Evolutionary conservation across 495 filamentous ascomycete species (phyloP).

Genomic region (Endocarpon pusillum): DNA sequence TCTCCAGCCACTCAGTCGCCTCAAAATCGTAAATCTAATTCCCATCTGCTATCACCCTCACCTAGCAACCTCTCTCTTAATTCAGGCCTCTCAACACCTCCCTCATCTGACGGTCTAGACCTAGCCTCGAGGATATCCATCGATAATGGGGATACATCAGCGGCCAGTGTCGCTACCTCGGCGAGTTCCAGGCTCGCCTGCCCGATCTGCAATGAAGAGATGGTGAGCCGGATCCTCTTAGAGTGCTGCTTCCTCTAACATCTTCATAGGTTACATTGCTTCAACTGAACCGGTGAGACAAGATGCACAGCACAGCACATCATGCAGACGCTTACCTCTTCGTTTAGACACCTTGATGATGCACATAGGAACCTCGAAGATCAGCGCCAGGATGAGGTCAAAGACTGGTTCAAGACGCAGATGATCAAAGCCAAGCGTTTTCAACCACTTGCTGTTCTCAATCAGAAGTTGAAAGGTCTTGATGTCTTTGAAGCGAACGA

Average conservation of each 20-base stretch:
- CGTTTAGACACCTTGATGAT: constrained; percentile 76
- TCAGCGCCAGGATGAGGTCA: constrained; percentile 87
- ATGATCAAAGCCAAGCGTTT: constrained; percentile 92
- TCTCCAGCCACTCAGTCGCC: constrained; percentile 45
- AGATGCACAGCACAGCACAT: background rate
- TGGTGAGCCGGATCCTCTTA: constrained; percentile 34
- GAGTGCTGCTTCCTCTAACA: too few relatives aligned
- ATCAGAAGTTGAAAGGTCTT: constrained; percentile 92
- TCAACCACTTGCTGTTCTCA: constrained; percentile 77
- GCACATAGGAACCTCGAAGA: constrained; percentile 85
- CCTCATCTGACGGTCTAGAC: constrained; percentile 39
- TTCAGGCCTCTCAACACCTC: constrained; percentile 44
- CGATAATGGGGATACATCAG: constrained; percentile 30
- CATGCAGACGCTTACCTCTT: constrained; percentile 8
- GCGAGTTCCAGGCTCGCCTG: constrained; percentile 57
- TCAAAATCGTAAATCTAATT: constrained; percentile 38
- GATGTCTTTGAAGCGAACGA: constrained; percentile 98
- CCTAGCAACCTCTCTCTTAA: constrained; percentile 41
- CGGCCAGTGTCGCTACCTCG: constrained; percentile 32
- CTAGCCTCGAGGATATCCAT: constrained; percentile 40
- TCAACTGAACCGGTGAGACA: constrained; percentile 65
- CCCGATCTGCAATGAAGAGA: constrained; percentile 93
- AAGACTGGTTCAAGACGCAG: constrained; percentile 94
- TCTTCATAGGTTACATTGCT: constrained; percentile 60
- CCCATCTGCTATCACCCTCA: constrained; percentile 38